These are phyloP conservation scores for Colletotrichum sidae DNA, from an alignment of 2,329 filamentous ascomycete species.

Conservation along the genomic window DNA sequence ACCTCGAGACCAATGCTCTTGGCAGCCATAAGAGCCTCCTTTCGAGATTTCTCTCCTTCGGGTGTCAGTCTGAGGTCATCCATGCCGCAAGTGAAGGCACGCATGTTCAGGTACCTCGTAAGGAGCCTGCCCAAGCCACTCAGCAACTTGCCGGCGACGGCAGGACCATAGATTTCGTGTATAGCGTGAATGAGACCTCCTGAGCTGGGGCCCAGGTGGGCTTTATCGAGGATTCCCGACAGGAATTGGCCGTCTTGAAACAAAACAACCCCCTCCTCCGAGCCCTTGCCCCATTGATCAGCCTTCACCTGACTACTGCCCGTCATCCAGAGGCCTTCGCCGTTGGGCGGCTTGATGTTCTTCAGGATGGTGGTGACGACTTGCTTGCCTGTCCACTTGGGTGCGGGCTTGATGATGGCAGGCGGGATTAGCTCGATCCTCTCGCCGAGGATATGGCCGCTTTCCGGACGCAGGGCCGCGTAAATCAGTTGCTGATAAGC, in stretches of 20 bases:
- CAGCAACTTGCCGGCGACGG: constrained; percentile 85
- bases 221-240: constrained; percentile 93
- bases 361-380: constrained; percentile 92
- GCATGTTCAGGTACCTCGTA: constrained; percentile 91
- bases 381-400: constrained; percentile 96
- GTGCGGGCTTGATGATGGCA: constrained; percentile 82
- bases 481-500: constrained; percentile 97
- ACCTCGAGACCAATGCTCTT: constrained; percentile 79
- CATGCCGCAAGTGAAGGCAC: constrained; percentile 96
- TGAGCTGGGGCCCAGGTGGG: constrained; percentile 87
- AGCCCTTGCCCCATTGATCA: constrained; percentile 81
- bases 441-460: constrained; percentile 85
- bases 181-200: constrained; percentile 92
- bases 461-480: constrained; percentile 88
- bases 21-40: constrained; percentile 75
- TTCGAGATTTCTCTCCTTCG: constrained; percentile 79
- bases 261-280: constrained; percentile 84
- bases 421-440: constrained; percentile 85
- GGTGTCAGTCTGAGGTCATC: constrained; percentile 91
- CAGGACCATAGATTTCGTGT: constrained; percentile 92
- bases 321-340: constrained; percentile 81
- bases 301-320: constrained; percentile 82
- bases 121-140: constrained; percentile 90
- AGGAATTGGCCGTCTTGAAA: constrained; percentile 90
- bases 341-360: constrained; percentile 85